Evolutionary conservation across 1,139 yeast species (phyloP).

Genomic region (Diutina mesorugosa): DNA sequence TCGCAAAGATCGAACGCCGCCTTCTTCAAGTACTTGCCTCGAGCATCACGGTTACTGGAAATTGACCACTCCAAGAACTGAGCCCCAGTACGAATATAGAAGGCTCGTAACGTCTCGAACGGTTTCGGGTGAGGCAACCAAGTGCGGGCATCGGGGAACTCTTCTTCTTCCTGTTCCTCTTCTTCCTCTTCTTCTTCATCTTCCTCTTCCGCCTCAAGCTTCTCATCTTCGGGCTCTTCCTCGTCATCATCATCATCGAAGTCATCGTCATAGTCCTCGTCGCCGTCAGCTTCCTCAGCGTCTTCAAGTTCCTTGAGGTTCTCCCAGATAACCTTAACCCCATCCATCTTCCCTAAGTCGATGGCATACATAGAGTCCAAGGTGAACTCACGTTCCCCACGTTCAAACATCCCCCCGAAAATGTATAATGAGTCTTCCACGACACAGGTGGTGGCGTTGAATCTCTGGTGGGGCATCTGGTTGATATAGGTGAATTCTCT

Average conservation of each 20-base stretch:
- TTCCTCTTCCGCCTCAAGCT: constrained; percentile 39
- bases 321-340: constrained; percentile 86
- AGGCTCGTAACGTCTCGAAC: constrained; percentile 74
- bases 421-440: constrained; percentile 75
- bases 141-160: constrained; percentile 82
- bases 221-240: not conserved
- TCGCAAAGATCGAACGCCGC: constrained; percentile 86
- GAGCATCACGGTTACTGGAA: constrained; percentile 70
- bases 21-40: constrained; percentile 83
- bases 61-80: constrained; percentile 88
- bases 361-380: constrained; percentile 79
- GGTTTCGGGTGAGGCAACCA: constrained; percentile 97
- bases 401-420: constrained; percentile 88
- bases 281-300: constrained; percentile 52
- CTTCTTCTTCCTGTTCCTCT: constrained; percentile 47
- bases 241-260: constrained; percentile 11
- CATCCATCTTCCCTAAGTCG: constrained; percentile 79
- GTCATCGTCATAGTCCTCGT: constrained; percentile 37
- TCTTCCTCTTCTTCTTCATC: constrained; percentile 53
- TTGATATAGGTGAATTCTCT: constrained; percentile 44
- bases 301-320: constrained; percentile 57
- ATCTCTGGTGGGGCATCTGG: constrained; percentile 76
- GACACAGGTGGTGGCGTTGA: constrained; percentile 77
- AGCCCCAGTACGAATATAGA: constrained; percentile 79
- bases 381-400: constrained; percentile 72